Base-by-base conservation (phyloP, 2,329 filamentous ascomycete species). In the Teratosphaeriaceae sp. region DNA sequence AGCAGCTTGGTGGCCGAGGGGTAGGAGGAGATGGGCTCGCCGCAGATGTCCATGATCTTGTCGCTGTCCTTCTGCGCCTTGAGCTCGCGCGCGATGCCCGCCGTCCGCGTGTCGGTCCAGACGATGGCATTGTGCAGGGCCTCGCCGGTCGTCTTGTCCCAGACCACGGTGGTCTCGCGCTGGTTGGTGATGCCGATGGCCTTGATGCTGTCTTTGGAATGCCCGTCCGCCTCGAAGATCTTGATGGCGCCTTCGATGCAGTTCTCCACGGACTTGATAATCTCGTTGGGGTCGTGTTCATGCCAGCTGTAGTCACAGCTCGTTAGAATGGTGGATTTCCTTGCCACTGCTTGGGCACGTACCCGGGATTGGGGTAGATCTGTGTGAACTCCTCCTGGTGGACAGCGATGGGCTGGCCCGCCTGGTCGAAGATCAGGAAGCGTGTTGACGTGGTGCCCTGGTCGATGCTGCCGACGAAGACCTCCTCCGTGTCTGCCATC, bases 311-410 rank as follows among this genome's bases (percentile, higher is more conserved):
- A 12, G 19, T 20, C 37, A 55, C 33, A 54, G 45, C 16, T 16
- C 21, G 23, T 15, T 29, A n/a, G n/a, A n/a, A n/a, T n/a, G n/a
- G n/a, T n/a, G n/a, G 13, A 2, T 22, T 20, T 35, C 11, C 9
- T 19, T 8, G 18, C 23, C 2, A 11, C n/a, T n/a, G 15, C 18
- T 23, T 11, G 13, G 16, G 33, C 35, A 74, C 80, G 67, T 73
- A 92, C 85, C 89, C 89, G 51, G 88, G 83, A 48, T 88, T 74
- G 13, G 87, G 86, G 64, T 94, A 90, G 46, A 84, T 78, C 62
- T 94, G 89, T 52, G 80, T 79, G 59, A 94, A 89, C 63, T 94
- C 87, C 52, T 89, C 80, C 67, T 94, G 88, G 62, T 94, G 87
- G 54, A 80, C 82, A 27, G 85, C 87, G 34, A 92, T 77, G 3